Percentiles rank a stretch among this genome's conserved stretches.
Conservation (phyloP, 495 filamentous ascomycete species). For the Niebla homalea region DNA sequence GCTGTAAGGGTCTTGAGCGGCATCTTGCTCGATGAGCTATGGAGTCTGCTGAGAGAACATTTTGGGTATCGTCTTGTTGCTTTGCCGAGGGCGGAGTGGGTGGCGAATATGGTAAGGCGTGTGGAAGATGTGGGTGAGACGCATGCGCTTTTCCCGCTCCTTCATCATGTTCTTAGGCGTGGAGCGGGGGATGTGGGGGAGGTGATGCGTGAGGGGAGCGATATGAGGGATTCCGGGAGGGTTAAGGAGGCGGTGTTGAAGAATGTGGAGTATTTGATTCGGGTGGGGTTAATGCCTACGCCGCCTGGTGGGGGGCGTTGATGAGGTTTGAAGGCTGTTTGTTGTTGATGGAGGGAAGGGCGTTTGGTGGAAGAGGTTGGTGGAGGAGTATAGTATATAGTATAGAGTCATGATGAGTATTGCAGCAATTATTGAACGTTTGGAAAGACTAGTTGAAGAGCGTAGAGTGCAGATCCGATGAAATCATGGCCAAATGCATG, state of each 20-base stretch:
- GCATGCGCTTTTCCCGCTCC: background rate
- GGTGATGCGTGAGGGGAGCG: too few relatives aligned
- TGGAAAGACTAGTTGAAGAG: too few relatives aligned
- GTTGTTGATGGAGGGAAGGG: too few relatives aligned
- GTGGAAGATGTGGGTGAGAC: background rate
- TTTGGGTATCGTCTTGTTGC: background rate
- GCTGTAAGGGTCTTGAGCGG: background rate
- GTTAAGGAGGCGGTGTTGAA: conserved; percentile 15
- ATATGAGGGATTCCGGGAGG: too few relatives aligned
- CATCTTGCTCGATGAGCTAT: background rate
- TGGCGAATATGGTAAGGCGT: background rate
- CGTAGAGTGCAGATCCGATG: too few relatives aligned
- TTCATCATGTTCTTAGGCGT: background rate
- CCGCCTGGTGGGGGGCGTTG: too few relatives aligned
- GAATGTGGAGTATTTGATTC: conserved; percentile 19
- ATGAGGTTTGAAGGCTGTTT: too few relatives aligned
- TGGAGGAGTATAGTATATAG: too few relatives aligned
- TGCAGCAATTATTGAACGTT: too few relatives aligned
- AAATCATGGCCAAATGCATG: too few relatives aligned
- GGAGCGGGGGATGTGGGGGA: conserved; percentile 5
- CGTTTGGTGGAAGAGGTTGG: too few relatives aligned
- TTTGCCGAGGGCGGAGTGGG: background rate
- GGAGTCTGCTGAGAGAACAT: background rate
- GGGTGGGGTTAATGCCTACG: conserved; percentile 18
- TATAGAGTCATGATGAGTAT: too few relatives aligned